Evolutionary conservation across 352 stramenopile genomes (phyloP).

Genomic region (Pythium coloratum): DNA sequence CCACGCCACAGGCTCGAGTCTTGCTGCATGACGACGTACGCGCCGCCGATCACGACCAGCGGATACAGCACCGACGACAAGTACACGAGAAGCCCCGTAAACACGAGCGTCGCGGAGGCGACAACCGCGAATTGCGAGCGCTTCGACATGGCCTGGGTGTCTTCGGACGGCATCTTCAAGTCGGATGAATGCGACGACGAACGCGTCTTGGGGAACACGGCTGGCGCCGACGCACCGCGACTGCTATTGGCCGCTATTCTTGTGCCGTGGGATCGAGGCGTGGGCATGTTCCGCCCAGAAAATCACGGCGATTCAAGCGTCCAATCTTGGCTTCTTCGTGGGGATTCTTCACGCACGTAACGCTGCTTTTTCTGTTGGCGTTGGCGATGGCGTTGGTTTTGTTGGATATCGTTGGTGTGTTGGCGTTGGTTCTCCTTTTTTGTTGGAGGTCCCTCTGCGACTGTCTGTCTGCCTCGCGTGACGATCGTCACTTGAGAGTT

Average conservation of each 20-base stretch:
- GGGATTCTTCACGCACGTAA: not conserved
- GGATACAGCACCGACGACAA: constrained; percentile 29
- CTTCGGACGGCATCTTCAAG: not conserved
- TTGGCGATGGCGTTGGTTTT: not conserved
- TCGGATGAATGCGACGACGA: constrained; percentile 4
- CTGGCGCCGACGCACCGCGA: not conserved
- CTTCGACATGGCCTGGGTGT: constrained; percentile 21
- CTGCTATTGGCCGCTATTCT: constrained; percentile 10
- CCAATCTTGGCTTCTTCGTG: not conserved
- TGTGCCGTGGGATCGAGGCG: not conserved
- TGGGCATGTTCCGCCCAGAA: not conserved
- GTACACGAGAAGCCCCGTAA: constrained; percentile 28
- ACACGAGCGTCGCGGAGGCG: constrained; percentile 21
- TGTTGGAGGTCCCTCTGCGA: not conserved
- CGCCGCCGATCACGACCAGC: constrained; percentile 18
- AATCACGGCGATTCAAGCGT: not conserved
- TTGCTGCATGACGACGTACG: constrained; percentile 26
- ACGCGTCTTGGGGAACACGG: not conserved
- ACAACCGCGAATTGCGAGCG: constrained; percentile 23
- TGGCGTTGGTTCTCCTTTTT: not conserved
- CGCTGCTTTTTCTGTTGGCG: not conserved
- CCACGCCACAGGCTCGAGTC: constrained; percentile 18
- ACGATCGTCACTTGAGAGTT: not conserved
- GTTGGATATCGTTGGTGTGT: not conserved
- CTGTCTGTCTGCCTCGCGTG: not conserved